phyloP scores from a whole-genome alignment of 2,329 filamentous ascomycete species.

The Alternaria gaisen region DNA sequence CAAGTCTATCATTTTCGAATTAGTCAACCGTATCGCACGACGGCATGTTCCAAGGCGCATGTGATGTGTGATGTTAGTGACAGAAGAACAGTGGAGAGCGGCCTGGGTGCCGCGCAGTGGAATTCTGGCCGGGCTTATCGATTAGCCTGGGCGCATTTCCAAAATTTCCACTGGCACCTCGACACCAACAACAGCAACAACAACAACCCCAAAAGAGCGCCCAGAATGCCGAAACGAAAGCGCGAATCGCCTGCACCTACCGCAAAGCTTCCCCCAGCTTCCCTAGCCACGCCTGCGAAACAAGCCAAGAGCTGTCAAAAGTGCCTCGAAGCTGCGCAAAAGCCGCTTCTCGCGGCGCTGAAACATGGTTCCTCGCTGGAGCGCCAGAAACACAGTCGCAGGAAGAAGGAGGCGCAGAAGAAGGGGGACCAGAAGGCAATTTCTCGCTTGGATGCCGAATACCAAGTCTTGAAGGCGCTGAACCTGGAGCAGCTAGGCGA shows the following conservation, averaged over 20 bases:
- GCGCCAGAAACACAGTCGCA: conserved; percentile 74
- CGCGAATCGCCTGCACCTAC: conserved; percentile 31
- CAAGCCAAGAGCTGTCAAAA: conserved; percentile 43
- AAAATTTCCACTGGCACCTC: conserved; percentile 19
- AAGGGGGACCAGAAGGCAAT: conserved; percentile 60
- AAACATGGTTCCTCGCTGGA: conserved; percentile 80
- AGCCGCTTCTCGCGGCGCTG: conserved; percentile 69
- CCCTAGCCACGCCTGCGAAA: conserved; percentile 20
- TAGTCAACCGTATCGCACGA: neutral
- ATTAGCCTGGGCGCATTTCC: conserved; percentile 12
- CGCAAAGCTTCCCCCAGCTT: conserved; percentile 2
- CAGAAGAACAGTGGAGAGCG: neutral
- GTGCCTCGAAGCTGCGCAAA: conserved; percentile 63
- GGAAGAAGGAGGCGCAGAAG: conserved; percentile 63
- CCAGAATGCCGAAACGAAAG: conserved; percentile 48
- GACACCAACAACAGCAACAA: conserved; percentile 4
- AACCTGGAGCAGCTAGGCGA: conserved; percentile 61
- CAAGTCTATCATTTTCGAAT: fast-evolving
- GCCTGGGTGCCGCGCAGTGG: neutral
- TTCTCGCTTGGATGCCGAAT: conserved; percentile 69
- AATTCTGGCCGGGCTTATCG: conserved; percentile 17
- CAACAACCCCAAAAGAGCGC: neutral
- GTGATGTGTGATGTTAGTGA: neutral
- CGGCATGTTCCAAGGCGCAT: neutral
- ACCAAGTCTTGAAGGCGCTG: conserved; percentile 65